These are phyloP conservation scores for Penicillium olsonii DNA, from an alignment of 2,329 filamentous ascomycete genomes.

Conservation along the genomic window DNA sequence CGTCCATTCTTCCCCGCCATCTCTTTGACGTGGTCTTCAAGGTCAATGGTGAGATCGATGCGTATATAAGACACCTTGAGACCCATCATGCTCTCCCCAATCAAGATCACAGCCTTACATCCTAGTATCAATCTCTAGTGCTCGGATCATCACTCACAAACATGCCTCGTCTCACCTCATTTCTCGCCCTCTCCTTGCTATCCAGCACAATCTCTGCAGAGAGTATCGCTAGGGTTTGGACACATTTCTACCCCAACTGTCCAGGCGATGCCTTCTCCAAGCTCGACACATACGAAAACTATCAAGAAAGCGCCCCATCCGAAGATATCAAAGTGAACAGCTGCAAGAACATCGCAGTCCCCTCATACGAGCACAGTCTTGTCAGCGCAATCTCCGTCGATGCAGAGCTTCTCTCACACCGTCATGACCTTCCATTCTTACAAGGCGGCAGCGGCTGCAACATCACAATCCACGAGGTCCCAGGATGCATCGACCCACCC, in stretches of 20 bases:
- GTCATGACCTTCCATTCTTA: slow-evolving; percentile 16
- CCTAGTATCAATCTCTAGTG: background rate
- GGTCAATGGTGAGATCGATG: slow-evolving; percentile 4
- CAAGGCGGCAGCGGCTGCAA: slow-evolving; percentile 25
- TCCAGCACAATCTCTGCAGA: slow-evolving; percentile 22
- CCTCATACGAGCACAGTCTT: slow-evolving; percentile 24
- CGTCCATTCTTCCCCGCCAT: slow-evolving; percentile 25
- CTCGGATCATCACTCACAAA: background rate
- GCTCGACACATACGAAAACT: slow-evolving; percentile 26
- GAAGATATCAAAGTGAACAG: slow-evolving; percentile 22
- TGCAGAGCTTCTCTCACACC: slow-evolving; percentile 23
- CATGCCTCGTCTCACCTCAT: slow-evolving; percentile 21
- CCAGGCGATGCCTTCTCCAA: slow-evolving; percentile 23
- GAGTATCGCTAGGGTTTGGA: slow-evolving; percentile 30
- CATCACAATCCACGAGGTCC: slow-evolving; percentile 35
- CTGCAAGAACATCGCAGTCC: slow-evolving; percentile 30
- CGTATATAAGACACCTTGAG: slow-evolving; percentile 12
- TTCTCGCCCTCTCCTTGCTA: slow-evolving; percentile 20
- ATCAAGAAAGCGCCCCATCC: slow-evolving; percentile 24
- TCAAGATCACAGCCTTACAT: background rate
- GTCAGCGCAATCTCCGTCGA: slow-evolving; percentile 31
- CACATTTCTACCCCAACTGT: slow-evolving; percentile 34
- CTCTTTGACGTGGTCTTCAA: slow-evolving; percentile 5
- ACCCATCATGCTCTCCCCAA: background rate
- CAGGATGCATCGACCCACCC: slow-evolving; percentile 33